Evolutionary conservation across 257 asterid species (phyloP).

Genomic region (Nicotiana sylvestris): DNA sequence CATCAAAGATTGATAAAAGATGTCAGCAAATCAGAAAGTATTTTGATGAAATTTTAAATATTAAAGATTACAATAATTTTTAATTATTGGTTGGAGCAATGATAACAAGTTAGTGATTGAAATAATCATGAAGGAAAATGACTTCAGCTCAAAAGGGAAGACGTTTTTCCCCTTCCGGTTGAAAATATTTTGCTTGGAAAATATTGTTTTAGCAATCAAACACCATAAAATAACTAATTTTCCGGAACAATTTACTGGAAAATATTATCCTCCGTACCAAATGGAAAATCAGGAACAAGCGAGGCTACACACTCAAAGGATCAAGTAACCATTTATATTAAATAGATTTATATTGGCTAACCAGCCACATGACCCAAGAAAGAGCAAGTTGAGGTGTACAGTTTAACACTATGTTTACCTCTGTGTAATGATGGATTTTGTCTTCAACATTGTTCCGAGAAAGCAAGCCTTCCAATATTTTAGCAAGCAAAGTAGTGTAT

Average conservation of each 20-base stretch:
- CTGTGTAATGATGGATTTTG: slow-evolving; percentile 60
- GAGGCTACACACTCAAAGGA: neutral
- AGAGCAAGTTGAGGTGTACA: neutral
- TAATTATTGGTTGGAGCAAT: neutral
- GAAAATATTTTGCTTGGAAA: neutral
- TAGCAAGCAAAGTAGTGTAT: slow-evolving; percentile 86
- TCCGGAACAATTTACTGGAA: neutral
- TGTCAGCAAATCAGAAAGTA: neutral
- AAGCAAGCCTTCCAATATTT: slow-evolving; percentile 73
- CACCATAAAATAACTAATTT: neutral
- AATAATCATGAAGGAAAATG: neutral
- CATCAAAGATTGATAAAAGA: neutral
- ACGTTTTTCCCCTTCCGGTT: neutral
- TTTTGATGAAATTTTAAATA: neutral
- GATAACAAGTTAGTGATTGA: neutral
- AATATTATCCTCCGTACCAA: neutral
- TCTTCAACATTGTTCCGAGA: slow-evolving; percentile 54
- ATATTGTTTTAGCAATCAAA: neutral
- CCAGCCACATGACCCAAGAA: neutral
- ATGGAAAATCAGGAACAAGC: neutral
- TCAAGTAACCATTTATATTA: neutral
- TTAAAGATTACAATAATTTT: neutral
- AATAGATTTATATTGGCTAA: neutral
- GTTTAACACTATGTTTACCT: slow-evolving; percentile 39
- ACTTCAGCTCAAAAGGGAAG: neutral